Conservation (phyloP, 2,329 filamentous ascomycete genomes). For the Colletotrichum melonis region DNA sequence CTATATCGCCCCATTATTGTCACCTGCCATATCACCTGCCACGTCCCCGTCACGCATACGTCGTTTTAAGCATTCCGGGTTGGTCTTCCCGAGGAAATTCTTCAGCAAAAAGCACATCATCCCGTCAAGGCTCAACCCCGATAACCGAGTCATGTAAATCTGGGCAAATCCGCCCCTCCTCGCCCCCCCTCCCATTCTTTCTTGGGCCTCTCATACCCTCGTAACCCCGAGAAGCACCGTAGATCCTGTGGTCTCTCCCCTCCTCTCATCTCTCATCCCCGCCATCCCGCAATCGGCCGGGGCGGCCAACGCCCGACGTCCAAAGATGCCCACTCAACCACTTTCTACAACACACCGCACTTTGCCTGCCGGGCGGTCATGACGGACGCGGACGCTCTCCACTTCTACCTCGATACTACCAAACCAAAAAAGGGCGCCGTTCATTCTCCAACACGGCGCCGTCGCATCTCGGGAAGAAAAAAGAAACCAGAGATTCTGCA, state of each 20-base stretch:
- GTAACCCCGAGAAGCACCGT: constrained; percentile 1
- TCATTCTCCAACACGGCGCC: neutral
- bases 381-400: neutral
- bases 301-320: neutral
- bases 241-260: neutral
- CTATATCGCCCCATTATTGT: neutral
- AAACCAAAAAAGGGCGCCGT: neutral
- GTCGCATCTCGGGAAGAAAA: neutral
- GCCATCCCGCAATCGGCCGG: neutral
- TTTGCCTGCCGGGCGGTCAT: neutral
- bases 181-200: neutral
- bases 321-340: neutral
- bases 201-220: neutral
- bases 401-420: neutral
- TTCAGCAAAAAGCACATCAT: constrained; percentile 10
- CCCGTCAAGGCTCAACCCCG: neutral
- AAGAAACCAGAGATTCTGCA: neutral
- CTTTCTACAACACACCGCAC: neutral
- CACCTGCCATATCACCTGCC: constrained; percentile 1
- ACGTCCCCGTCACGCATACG: constrained; percentile 7
- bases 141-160: constrained; percentile 33
- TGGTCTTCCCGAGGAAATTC: neutral
- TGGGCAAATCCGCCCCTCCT: neutral
- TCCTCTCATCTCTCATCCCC: neutral
- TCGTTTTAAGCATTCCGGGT: constrained; percentile 20